These are phyloP conservation scores for Mycena albidolilacea DNA, from an alignment of 768 basidiomycete species.

Conservation along the genomic window DNA sequence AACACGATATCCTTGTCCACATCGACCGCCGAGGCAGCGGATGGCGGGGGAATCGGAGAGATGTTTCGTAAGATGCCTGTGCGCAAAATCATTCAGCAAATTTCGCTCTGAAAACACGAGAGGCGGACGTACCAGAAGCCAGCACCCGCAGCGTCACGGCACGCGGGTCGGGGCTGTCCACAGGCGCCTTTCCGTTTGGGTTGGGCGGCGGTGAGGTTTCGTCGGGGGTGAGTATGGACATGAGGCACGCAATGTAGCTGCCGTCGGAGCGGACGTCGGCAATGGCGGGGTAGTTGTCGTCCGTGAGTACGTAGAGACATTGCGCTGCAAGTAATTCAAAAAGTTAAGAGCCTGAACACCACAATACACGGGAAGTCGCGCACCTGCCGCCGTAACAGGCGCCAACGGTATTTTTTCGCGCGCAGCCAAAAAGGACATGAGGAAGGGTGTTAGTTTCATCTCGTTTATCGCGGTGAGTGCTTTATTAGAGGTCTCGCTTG, in stretches of 20 bases:
- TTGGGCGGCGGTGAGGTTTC: slow-evolving; percentile 42
- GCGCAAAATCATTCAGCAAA: slow-evolving; percentile 6
- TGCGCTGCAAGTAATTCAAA: slow-evolving; percentile 69
- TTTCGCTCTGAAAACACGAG: slow-evolving; percentile 14
- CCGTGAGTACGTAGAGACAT: slow-evolving; percentile 92
- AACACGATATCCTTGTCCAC: slow-evolving; percentile 81
- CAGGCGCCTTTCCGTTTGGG: slow-evolving; percentile 52
- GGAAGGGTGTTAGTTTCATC: slow-evolving; percentile 82
- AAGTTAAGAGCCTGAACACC: background rate
- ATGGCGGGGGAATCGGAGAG: slow-evolving; percentile 80
- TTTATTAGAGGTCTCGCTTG: slow-evolving; percentile 93
- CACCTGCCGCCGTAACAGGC: slow-evolving; percentile 88
- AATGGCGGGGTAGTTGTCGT: slow-evolving; percentile 87
- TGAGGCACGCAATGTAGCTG: slow-evolving; percentile 73
- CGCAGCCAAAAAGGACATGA: slow-evolving; percentile 90
- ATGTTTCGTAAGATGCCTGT: slow-evolving; percentile 85
- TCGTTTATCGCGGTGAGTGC: slow-evolving; percentile 90
- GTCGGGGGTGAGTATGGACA: slow-evolving; percentile 68
- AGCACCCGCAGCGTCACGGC: slow-evolving; percentile 73
- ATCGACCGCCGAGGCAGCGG: slow-evolving; percentile 72
- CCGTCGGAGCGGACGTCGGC: slow-evolving; percentile 74
- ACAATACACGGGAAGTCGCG: slow-evolving; percentile 34
- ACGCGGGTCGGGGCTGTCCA: slow-evolving; percentile 63
- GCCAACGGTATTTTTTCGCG: slow-evolving; percentile 77
- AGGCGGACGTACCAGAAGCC: slow-evolving; percentile 68